Base-by-base conservation (phyloP, 768 basidiomycete species). In the Russula sp. region DNA sequence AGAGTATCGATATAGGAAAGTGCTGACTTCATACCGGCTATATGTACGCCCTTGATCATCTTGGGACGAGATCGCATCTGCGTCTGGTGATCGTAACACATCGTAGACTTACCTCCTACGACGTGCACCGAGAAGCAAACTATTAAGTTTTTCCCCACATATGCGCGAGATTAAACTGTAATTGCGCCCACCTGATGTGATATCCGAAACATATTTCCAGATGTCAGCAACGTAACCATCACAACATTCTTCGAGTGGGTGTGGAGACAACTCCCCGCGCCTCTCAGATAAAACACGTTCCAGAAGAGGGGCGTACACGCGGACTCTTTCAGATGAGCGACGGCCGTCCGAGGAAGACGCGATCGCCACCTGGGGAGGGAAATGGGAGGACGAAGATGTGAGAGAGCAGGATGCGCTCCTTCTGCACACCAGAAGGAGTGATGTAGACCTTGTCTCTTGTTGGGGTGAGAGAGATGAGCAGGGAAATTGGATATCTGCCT, bases 201-300 rank as follows among this genome's bases (percentile, higher is more conserved):
- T 66, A 94, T 90, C 62, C 79, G 80, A 68, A 94, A 94, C 20
- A 83, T 77, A 31, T 81, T 77, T 0, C 84, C 87, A 5, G 81
- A 77, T 82, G 86, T 92, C 16, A 93, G 77, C 40, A 95, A 74
- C 0, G 92, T 94, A 1, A 87, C 87, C 85, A 94, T 90, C 47
- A 95, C 93, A 45, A 86, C 92, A 72, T 94, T 84, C 71, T 94
- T 92, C 0, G 89, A 91, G 71, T 94, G 93, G 0, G 92, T 94
- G 71, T 94, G 93, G 65, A 95, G 92, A 69, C 91, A 94, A 48
- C 90, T 90, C 1, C 89, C 88, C 2, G 92, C 91, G 62, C 81
- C 77, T 22, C 90, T 79, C 66, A 89, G 75, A 37, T 87, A 86
- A 71, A 93, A 95, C 2, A 91, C 90, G 70, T 92, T 93, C 90